These are phyloP conservation scores for Micromonas pusilla DNA, from an alignment of 139 green algal species.

Conservation along the genomic window DNA sequence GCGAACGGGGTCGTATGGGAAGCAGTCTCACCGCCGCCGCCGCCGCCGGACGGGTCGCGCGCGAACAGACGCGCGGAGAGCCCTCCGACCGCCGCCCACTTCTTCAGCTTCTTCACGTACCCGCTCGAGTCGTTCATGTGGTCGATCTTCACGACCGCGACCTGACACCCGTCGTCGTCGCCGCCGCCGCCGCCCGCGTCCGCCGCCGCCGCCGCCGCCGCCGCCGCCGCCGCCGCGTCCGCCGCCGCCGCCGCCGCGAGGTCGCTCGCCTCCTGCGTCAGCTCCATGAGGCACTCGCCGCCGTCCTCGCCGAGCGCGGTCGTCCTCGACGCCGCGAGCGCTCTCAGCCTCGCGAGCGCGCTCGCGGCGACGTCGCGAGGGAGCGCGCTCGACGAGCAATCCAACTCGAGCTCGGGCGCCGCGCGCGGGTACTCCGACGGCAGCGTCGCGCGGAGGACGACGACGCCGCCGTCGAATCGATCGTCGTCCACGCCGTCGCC, in stretches of 20 bases:
- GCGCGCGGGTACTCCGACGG: neutral
- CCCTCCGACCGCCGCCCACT: neutral
- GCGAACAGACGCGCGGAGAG: too few relatives aligned
- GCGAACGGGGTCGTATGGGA: too few relatives aligned
- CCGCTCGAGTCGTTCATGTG: slow-evolving; percentile 27
- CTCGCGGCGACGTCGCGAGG: neutral
- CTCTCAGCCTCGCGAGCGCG: neutral
- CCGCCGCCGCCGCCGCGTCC: neutral
- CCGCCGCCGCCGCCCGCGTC: neutral
- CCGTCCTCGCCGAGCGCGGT: neutral
- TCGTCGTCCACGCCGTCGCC: too few relatives aligned
- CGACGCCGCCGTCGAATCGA: neutral
- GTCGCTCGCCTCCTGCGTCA: neutral
- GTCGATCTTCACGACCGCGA: slow-evolving; percentile 25
- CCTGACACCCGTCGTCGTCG: neutral
- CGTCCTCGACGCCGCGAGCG: neutral
- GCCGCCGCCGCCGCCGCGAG: neutral
- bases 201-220: neutral
- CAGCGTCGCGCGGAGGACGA: neutral
- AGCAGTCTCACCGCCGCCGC: too few relatives aligned
- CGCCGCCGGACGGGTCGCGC: too few relatives aligned
- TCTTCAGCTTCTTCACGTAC: slow-evolving; percentile 29
- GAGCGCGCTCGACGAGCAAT: neutral
- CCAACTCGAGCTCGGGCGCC: neutral
- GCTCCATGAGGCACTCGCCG: neutral